These are phyloP conservation scores for Schizochytrium sp. DNA, from an alignment of 108 stramenopile species.

Conservation along the genomic window DNA sequence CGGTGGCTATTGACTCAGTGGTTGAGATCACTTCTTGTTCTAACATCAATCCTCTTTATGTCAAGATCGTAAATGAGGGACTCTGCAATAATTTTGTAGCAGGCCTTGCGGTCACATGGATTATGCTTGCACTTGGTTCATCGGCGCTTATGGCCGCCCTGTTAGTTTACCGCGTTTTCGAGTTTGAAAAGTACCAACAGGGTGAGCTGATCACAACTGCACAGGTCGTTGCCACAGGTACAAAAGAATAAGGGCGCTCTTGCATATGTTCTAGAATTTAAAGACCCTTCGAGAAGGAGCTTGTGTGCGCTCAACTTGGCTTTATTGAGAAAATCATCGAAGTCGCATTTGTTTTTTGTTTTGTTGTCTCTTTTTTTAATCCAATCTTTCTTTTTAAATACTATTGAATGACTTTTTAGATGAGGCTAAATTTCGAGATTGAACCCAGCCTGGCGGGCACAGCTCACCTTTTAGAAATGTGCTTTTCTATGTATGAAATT, in stretches of 20 bases:
- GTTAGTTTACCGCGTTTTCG: background rate
- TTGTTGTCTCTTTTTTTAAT: background rate
- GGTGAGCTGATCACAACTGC: background rate
- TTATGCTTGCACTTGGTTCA: background rate
- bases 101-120: background rate
- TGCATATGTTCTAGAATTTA: background rate
- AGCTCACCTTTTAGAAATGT: no score
- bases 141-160: conserved; percentile 11
- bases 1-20: background rate
- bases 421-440: background rate
- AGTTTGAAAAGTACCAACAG: background rate
- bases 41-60: conserved; percentile 47
- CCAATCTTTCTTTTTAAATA: background rate
- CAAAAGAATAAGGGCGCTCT: background rate
- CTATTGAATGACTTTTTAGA: background rate
- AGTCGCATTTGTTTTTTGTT: background rate
- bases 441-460: no score
- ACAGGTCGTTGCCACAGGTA: background rate
- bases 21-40: background rate
- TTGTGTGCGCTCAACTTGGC: background rate
- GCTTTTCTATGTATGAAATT: no score
- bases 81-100: background rate
- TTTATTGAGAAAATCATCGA: background rate
- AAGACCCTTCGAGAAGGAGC: no score
- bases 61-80: background rate